phyloP scores from a whole-genome alignment of 2,329 filamentous ascomycete genomes.

The Arthroderma uncinatum region DNA sequence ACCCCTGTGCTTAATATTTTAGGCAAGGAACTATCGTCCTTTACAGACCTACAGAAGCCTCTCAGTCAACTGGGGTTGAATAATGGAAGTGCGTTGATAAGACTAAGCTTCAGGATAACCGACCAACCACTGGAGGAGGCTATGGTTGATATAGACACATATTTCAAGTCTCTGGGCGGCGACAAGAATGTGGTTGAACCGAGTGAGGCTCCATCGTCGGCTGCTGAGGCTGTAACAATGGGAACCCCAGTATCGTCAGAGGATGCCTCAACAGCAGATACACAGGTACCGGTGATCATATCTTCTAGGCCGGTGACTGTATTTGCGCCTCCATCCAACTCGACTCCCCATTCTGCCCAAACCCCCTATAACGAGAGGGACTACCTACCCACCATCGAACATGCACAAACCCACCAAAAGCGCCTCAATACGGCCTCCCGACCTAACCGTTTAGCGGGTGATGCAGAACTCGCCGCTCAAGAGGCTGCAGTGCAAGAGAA shows the following conservation, averaged over 20 bases:
- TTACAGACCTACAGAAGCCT: slow-evolving; percentile 79
- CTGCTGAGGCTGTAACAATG: background rate
- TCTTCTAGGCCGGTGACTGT: slow-evolving; percentile 48
- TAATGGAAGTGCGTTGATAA: slow-evolving; percentile 66
- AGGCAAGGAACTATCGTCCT: slow-evolving; percentile 63
- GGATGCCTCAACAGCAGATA: slow-evolving; percentile 9
- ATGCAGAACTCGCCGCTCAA: slow-evolving; percentile 65
- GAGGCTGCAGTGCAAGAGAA: slow-evolving; percentile 55
- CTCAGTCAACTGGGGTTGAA: slow-evolving; percentile 79
- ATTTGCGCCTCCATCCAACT: slow-evolving; percentile 64
- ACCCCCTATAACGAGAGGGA: slow-evolving; percentile 58
- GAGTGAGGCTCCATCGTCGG: slow-evolving; percentile 9
- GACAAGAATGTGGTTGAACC: slow-evolving; percentile 13
- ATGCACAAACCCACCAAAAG: slow-evolving; percentile 70
- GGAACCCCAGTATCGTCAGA: slow-evolving; percentile 11
- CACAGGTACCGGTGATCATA: slow-evolving; percentile 25
- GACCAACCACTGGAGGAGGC: slow-evolving; percentile 73
- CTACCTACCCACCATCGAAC: slow-evolving; percentile 70
- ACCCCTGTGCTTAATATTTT: slow-evolving; percentile 74
- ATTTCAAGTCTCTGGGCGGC: slow-evolving; percentile 48
- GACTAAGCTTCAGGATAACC: slow-evolving; percentile 64
- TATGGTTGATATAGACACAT: slow-evolving; percentile 66
- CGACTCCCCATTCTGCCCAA: slow-evolving; percentile 64
- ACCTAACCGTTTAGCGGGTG: slow-evolving; percentile 69
- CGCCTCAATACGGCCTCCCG: slow-evolving; percentile 63